phyloP scores from a whole-genome alignment of 306 rosid genomes.

The Quercus glauca region DNA sequence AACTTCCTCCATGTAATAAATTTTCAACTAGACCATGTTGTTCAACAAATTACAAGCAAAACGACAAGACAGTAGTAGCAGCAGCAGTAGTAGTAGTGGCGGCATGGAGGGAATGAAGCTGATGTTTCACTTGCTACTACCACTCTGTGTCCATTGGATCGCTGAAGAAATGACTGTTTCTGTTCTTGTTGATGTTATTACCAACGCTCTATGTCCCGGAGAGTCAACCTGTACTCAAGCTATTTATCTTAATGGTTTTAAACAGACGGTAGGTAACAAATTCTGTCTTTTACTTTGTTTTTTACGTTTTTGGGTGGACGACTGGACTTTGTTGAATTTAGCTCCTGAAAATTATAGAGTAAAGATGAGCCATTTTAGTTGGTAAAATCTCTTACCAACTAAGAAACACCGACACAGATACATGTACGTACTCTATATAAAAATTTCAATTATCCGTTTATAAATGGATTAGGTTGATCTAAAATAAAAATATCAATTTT shows the following conservation, averaged over 20 bases:
- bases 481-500: too few relatives aligned
- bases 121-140: slow-evolving; percentile 60
- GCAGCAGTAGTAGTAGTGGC: background rate
- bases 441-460: too few relatives aligned
- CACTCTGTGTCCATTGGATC: slow-evolving; percentile 67
- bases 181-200: slow-evolving; percentile 75
- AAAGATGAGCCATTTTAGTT: too few relatives aligned
- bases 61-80: background rate
- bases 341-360: too few relatives aligned
- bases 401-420: too few relatives aligned
- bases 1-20: too few relatives aligned
- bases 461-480: too few relatives aligned
- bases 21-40: background rate
- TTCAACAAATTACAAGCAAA: background rate
- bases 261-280: slow-evolving; percentile 44
- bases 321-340: too few relatives aligned
- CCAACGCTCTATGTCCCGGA: slow-evolving; percentile 54
- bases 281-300: too few relatives aligned
- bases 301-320: too few relatives aligned
- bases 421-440: too few relatives aligned
- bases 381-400: too few relatives aligned
- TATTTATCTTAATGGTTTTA: slow-evolving; percentile 62
- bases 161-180: slow-evolving; percentile 89
- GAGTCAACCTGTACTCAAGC: slow-evolving; percentile 57
- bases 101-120: slow-evolving; percentile 31